Conservation (phyloP, 495 filamentous ascomycete species). For the Podospora conica region DNA sequence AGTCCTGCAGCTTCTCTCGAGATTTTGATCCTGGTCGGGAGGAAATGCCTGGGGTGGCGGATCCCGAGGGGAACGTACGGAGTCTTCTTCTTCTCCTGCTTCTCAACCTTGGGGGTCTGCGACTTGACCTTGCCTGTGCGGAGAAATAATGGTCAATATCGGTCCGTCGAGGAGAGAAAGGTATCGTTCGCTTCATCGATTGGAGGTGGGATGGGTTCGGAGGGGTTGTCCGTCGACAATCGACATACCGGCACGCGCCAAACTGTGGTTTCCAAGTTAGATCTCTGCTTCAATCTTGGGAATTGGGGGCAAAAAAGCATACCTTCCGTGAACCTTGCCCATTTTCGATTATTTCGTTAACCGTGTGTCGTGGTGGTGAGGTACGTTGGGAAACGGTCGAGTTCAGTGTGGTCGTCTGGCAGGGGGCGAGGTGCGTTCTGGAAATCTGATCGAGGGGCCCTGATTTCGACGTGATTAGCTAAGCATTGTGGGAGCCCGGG, state of each 20-base stretch:
- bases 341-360: constrained; percentile 25
- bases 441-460: background rate
- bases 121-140: constrained; percentile 44
- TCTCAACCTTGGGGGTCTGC: constrained; percentile 65
- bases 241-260: constrained; percentile 34
- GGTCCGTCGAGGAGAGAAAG: background rate
- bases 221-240: background rate
- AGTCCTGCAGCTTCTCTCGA: constrained; percentile 6
- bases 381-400: background rate
- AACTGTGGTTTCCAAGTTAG: constrained; percentile 16
- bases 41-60: background rate
- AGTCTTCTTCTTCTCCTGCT: constrained; percentile 84
- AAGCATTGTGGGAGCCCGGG: constrained; percentile 26
- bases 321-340: constrained; percentile 39
- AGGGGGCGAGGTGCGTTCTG: background rate
- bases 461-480: constrained; percentile 18
- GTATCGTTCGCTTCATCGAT: background rate
- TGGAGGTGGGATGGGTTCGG: background rate
- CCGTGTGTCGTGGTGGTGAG: constrained; percentile 7
- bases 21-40: background rate
- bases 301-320: background rate
- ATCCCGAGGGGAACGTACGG: constrained; percentile 42
- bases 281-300: constrained; percentile 7
- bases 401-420: constrained; percentile 3
- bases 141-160: background rate